Percentiles rank a stretch among this genome's conserved stretches.
phyloP scores from a whole-genome alignment of 441 rosid genomes.

The Omphalea diandra region DNA sequence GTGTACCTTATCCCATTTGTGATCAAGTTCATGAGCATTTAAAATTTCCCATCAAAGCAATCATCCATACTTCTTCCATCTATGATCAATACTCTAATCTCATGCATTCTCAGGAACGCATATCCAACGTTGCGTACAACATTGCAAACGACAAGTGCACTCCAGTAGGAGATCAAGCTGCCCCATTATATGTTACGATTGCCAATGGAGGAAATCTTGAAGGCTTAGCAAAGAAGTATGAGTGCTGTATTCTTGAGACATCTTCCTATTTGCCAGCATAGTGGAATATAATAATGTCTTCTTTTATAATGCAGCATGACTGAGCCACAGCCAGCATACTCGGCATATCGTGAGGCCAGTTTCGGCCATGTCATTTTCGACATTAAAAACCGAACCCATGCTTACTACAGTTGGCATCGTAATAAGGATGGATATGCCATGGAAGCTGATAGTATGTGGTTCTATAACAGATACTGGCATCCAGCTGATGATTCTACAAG shows the following conservation, averaged over 20 bases:
- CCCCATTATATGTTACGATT: slow-evolving; percentile 77
- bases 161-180: slow-evolving; percentile 61
- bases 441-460: slow-evolving; percentile 79
- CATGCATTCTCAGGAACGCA: slow-evolving; percentile 48
- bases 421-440: slow-evolving; percentile 75
- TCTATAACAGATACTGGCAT: slow-evolving; percentile 64
- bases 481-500: slow-evolving; percentile 50
- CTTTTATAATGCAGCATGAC: slow-evolving; percentile 34
- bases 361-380: no score
- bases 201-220: slow-evolving; percentile 89
- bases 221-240: slow-evolving; percentile 73
- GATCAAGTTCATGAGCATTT: neutral
- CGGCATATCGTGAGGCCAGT: slow-evolving; percentile 81
- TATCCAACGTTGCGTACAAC: slow-evolving; percentile 75
- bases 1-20: slow-evolving; percentile 24
- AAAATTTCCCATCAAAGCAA: no score
- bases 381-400: slow-evolving; percentile 73
- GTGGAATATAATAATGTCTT: neutral
- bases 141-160: slow-evolving; percentile 52
- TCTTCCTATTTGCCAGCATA: neutral
- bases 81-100: neutral
- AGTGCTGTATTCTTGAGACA: neutral
- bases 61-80: no score
- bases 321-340: slow-evolving; percentile 84
- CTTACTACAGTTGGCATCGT: slow-evolving; percentile 72